Evolutionary conservation across 2,329 filamentous ascomycete species (phyloP), one percentile per base, ranked within the genome.

Genomic region (Fusarium sp.): DNA sequence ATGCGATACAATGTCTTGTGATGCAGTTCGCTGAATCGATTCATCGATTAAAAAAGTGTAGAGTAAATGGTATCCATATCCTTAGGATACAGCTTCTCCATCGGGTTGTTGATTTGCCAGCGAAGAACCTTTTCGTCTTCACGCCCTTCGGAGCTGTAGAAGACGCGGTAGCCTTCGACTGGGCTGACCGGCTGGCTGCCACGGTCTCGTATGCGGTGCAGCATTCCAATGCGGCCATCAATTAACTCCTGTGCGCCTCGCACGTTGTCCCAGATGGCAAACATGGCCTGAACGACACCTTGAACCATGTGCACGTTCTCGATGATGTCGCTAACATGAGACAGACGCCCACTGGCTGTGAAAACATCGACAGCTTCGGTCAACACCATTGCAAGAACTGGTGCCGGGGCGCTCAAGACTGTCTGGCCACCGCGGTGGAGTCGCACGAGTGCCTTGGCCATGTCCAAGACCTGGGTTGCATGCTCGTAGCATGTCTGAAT

Each of bases 291-390:
- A 20, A 92, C 79, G 15, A 87, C 84, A 10, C 83, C 81, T 38
- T 88, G 78, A 1, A 86, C 87, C 32, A 85, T 83, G 20, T 81
- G 79, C 52, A 92, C 84, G 14, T 85, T 83, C 12, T 86, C 83
- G 40, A 91, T 83, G 27, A 87, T 81, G 14, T 82, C 80, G 2
- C 84, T 77, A 14, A 92, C 76, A 15, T 85, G 82, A 0, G 83
- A 79, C 9, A 90, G 77, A 1, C 83, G 75, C 2, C 90, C 88
- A 8, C 86, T 87, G 1, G 90, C 87, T 15, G 88, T 88, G 59
- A 92, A 82, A 2, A 92, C 87, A 71, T 94, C 91, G 34, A 91
- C 83, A 0, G 91, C 90, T 50, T 89, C 85, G 34, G 90, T 81
- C 25, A 91, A 85, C 8, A 87, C 85, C 68, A 88, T 88, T n/a